These are phyloP conservation scores for Trichosporon asahii DNA, from an alignment of 1,284 basidiomycete species.

Conservation along the genomic window DNA sequence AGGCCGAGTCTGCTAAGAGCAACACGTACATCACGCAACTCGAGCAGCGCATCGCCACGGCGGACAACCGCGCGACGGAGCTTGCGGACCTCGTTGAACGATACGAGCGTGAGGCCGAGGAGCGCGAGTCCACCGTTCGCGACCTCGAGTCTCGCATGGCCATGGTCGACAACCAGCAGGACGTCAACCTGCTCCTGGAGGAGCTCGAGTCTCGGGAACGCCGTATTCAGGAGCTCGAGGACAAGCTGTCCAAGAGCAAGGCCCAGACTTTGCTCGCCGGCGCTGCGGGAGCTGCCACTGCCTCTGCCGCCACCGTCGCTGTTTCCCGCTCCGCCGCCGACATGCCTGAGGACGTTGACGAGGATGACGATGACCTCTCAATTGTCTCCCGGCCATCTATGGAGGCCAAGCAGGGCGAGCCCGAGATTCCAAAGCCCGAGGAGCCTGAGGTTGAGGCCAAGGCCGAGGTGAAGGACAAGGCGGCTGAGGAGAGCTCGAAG, in stretches of 20 bases:
- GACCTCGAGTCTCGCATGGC: constrained; percentile 71
- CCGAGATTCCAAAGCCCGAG: neutral
- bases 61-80: constrained; percentile 69
- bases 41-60: constrained; percentile 72
- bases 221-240: constrained; percentile 69
- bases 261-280: constrained; percentile 56
- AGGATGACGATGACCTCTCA: constrained; percentile 5
- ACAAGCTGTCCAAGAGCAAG: constrained; percentile 57
- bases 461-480: neutral
- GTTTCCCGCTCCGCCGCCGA: neutral
- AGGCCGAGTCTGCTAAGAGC: constrained; percentile 69
- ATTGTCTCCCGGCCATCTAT: constrained; percentile 1
- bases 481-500: neutral
- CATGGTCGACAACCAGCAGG: constrained; percentile 58
- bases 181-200: constrained; percentile 56
- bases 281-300: constrained; percentile 56
- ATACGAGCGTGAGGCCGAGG: constrained; percentile 72
- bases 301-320: constrained; percentile 8
- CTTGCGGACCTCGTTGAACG: constrained; percentile 69
- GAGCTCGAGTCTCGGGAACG: constrained; percentile 78
- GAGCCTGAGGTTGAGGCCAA: constrained; percentile 51
- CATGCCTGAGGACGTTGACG: constrained; percentile 1
- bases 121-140: constrained; percentile 63
- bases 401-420: neutral
- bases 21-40: constrained; percentile 83